These are phyloP conservation scores for Botrytis sinoallii DNA, from an alignment of 2,329 filamentous ascomycete species.

Conservation along the genomic window DNA sequence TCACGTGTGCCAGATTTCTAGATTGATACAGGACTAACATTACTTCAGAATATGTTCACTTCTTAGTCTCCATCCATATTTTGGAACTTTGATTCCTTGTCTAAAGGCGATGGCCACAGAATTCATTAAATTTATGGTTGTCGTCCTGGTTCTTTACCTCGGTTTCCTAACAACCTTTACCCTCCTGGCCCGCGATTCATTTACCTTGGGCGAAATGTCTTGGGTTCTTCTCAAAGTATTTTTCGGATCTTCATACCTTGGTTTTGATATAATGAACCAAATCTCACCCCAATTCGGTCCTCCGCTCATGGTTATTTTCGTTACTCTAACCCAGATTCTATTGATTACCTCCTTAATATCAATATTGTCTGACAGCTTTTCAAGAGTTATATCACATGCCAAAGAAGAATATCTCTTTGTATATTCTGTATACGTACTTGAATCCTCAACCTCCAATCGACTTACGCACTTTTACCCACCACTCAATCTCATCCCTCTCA, in stretches of 20 bases:
- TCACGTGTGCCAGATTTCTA: too few species aligned
- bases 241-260: slow-evolving; percentile 55
- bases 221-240: slow-evolving; percentile 79
- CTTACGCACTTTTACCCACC: slow-evolving; percentile 69
- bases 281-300: slow-evolving; percentile 34
- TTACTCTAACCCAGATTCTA: slow-evolving; percentile 73
- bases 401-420: slow-evolving; percentile 77
- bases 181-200: slow-evolving; percentile 68
- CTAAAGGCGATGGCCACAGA: slow-evolving; percentile 93
- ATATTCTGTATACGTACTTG: slow-evolving; percentile 63
- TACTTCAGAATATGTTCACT: slow-evolving; percentile 71
- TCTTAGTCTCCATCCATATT: slow-evolving; percentile 83
- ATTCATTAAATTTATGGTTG: slow-evolving; percentile 78
- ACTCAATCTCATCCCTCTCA: slow-evolving; percentile 70
- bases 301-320: slow-evolving; percentile 55
- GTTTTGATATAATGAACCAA: slow-evolving; percentile 37
- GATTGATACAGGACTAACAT: slow-evolving; percentile 16
- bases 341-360: slow-evolving; percentile 76
- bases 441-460: slow-evolving; percentile 65
- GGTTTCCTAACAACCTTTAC: slow-evolving; percentile 88
- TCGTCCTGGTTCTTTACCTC: slow-evolving; percentile 67
- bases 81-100: slow-evolving; percentile 84
- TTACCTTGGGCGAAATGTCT: slow-evolving; percentile 64
- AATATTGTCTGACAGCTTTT: slow-evolving; percentile 73
- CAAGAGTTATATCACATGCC: slow-evolving; percentile 20